Percentiles rank a stretch among this genome's conserved stretches.
Evolutionary conservation across 495 filamentous ascomycete genomes (phyloP).

Genomic region (Penicillium paradoxum): DNA sequence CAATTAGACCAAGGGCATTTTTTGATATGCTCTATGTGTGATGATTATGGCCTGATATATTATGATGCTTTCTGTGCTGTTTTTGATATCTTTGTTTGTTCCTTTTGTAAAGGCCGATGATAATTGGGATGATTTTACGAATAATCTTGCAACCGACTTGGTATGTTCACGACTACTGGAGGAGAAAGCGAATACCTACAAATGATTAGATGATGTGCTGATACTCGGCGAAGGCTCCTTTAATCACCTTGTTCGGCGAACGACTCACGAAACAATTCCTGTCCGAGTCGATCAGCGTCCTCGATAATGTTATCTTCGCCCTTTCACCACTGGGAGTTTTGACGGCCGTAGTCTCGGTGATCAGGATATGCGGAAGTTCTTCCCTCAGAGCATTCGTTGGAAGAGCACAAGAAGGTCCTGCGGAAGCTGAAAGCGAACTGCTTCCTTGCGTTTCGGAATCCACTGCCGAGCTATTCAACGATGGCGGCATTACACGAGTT

Average conservation of each 20-base stretch:
- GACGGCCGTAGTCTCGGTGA: slow-evolving; percentile 49
- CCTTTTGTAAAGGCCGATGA: slow-evolving; percentile 19
- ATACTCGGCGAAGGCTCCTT: slow-evolving; percentile 30
- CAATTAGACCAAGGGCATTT: neutral
- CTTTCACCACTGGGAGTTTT: slow-evolving; percentile 52
- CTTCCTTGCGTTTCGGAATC: slow-evolving; percentile 40
- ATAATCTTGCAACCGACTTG: slow-evolving; percentile 49
- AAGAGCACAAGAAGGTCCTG: slow-evolving; percentile 40
- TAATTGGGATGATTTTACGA: slow-evolving; percentile 48
- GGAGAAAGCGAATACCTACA: too few species aligned
- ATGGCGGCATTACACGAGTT: slow-evolving; percentile 39
- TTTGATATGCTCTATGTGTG: neutral
- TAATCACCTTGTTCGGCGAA: slow-evolving; percentile 54
- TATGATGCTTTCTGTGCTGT: slow-evolving; percentile 7
- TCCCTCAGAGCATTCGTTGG: slow-evolving; percentile 52
- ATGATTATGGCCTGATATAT: slow-evolving; percentile 1
- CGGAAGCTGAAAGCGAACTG: slow-evolving; percentile 37
- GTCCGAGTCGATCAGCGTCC: slow-evolving; percentile 43
- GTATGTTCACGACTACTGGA: slow-evolving; percentile 14
- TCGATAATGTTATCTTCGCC: slow-evolving; percentile 52
- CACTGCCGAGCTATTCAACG: slow-evolving; percentile 41
- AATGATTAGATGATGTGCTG: neutral
- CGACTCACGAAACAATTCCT: slow-evolving; percentile 55
- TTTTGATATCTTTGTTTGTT: slow-evolving; percentile 16
- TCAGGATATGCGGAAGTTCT: slow-evolving; percentile 48